Base-by-base conservation (phyloP, 176 grass and related monocot genomes). In the Alloteropsis semialata region DNA sequence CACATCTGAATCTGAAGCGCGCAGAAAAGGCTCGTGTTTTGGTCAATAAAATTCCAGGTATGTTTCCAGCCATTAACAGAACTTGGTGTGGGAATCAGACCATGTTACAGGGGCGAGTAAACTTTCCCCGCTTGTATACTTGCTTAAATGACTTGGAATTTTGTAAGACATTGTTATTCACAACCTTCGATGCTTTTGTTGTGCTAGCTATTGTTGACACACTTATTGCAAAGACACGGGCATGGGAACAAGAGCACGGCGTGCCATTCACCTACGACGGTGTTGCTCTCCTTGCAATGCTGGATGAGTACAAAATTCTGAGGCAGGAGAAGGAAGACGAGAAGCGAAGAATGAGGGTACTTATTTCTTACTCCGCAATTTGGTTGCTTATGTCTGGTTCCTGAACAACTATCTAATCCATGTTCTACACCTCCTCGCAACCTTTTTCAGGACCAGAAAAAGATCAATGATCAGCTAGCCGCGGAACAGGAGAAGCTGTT, bases 1-100 rank as follows among this genome's bases (percentile, higher is more conserved):
- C 93, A 87, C 96, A 98, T 87, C 83, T 95, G 72, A 98, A 95
- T 64, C 93, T 98, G 58, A 98, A 98, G 61, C 90, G 89, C 62
- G 92, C 96, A 77, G 96, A 98, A 84, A 98, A 92, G 86, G 93
- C 92, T 67, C 96, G 96, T 80, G 78, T 92, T 74, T 65, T 95
- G 78, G 93, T 98, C 64, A 92, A 91, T 65, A 98, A 98, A 87
- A 93, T 95, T 78, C 96, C 96, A 85, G 89, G 96, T 95, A 91
- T 27, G 72, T 32, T 32, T 88, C 45, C 25, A 41, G 61, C 77
- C 15, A 55, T 72, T 34, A 21, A 75, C 62, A 22, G 30, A 8
- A 24, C 41, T 69, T 68, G 9, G 18, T 37, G 34, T 32, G 42
- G 6, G 38, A 70, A 59, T n/a, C 7, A 25, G 39, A 29, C 12